Percentiles rank a stretch among this genome's conserved stretches.
These are phyloP conservation scores for Escallonia herrerae DNA, from an alignment of 129 eudicot genomes.

Conservation along the genomic window DNA sequence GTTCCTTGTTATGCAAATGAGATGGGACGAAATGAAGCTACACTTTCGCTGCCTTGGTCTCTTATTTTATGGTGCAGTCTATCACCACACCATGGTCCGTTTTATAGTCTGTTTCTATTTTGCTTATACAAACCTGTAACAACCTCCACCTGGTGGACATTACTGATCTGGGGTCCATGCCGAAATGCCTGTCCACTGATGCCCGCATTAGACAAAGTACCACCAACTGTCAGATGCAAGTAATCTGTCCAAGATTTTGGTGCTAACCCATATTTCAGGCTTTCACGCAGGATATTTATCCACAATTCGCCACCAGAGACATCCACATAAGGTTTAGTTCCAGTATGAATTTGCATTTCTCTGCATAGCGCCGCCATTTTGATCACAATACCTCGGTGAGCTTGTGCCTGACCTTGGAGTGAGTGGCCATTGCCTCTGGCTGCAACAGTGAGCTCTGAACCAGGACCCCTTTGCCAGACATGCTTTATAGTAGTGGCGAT, in stretches of 20 bases:
- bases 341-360: constrained; percentile 39
- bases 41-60: background rate
- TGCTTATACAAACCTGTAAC: constrained; percentile 64
- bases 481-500: constrained; percentile 48
- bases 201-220: constrained; percentile 93
- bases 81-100: background rate
- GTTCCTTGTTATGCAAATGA: background rate
- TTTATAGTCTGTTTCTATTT: background rate
- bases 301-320: constrained; percentile 83
- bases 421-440: constrained; percentile 96
- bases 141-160: constrained; percentile 85
- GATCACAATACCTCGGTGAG: constrained; percentile 64
- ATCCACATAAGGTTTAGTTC: constrained; percentile 49
- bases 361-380: constrained; percentile 50
- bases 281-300: constrained; percentile 71
- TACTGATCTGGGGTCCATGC: constrained; percentile 95
- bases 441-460: constrained; percentile 69
- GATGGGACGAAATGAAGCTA: background rate
- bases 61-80: background rate
- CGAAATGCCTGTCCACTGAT: constrained; percentile 92
- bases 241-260: constrained; percentile 97
- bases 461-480: constrained; percentile 67
- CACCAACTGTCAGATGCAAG: constrained; percentile 82
- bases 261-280: constrained; percentile 68
- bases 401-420: constrained; percentile 77